Base-by-base conservation (phyloP, 2,329 filamentous ascomycete genomes). In the Colletotrichum lentis region DNA sequence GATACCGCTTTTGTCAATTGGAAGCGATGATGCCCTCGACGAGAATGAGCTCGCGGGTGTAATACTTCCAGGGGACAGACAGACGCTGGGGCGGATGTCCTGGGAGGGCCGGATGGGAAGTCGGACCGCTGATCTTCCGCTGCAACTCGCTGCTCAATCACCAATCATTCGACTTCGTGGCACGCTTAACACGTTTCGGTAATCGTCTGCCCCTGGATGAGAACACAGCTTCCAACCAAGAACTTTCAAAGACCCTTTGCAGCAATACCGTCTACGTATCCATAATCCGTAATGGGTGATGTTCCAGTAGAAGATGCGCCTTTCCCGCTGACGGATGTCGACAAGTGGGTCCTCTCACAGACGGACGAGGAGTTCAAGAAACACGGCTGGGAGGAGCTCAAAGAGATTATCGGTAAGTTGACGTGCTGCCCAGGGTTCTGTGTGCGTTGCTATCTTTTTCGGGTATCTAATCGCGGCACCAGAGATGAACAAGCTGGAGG, bases 351-450 rank as follows among this genome's bases (percentile, higher is more conserved):
- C 43, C 78, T 90, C 18, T 86, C 86, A 37, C 82, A 85, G 71
- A 87, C 87, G 0, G 93, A 97, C 74, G 85, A 89, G 22, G 84
- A 91, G 56, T 97, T 91, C 77, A 80, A 83, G 69, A 84, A 84
- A 52, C 88, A 94, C 77, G 84, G 86, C 55, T 97, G 94, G 95
- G 83, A 88, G 14, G 85, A 91, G 64, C 85, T 96, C 70, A 87
- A 85, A 75, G 80, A 86, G 11, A 86, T 96, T 64, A 88, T 94
- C 71, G 80, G 87, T 89, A 77, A 46, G 66, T 20, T 24, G 11
- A 20, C 37, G 50, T 59, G 35, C 20, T 46, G 44, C 22, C 8
- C 49, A 41, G 24, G 20, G 62, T 60, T 67, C 43, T 39, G 44
- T 20, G n/a, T 22, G 6, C n/a, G 16, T 24, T 18, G 20, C 35